Evolutionary conservation across 768 basidiomycete genomes (phyloP).

Genomic region (Kwoniella europaea): DNA sequence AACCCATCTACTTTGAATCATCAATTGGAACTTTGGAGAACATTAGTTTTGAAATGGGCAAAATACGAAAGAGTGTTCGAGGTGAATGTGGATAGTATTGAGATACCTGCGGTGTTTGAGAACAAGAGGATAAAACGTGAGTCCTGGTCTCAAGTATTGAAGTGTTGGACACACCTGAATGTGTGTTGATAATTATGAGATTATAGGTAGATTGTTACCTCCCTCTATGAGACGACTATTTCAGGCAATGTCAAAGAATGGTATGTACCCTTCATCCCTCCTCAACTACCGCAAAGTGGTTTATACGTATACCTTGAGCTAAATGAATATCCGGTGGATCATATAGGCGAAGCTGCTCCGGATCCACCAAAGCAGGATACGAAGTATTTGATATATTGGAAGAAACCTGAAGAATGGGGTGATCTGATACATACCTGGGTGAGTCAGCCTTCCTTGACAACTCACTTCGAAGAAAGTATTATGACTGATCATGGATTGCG

Average conservation of each 20-base stretch:
- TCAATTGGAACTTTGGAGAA: conserved; percentile 58
- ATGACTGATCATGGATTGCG: conserved; percentile 6
- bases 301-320: neutral
- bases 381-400: conserved; percentile 59
- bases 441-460: conserved; percentile 14
- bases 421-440: conserved; percentile 60
- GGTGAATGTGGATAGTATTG: conserved; percentile 43
- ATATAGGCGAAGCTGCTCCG: conserved; percentile 43
- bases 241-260: conserved; percentile 51
- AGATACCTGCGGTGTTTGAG: conserved; percentile 47
- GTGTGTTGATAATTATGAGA: neutral
- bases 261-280: conserved; percentile 35
- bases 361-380: conserved; percentile 54
- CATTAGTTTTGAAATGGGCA: conserved; percentile 56
- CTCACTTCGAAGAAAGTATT: neutral
- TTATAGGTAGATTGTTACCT: conserved; percentile 47
- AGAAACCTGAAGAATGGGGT: conserved; percentile 60
- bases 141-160: too few species aligned
- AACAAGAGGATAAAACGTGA: conserved; percentile 56
- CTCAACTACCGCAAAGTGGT: neutral
- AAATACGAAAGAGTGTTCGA: conserved; percentile 52
- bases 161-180: too few species aligned
- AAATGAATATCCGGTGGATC: neutral
- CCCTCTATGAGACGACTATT: conserved; percentile 42
- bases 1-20: conserved; percentile 58